phyloP scores from a whole-genome alignment of 805 yeast species.

The Metschnikowia cerradonensis region DNA sequence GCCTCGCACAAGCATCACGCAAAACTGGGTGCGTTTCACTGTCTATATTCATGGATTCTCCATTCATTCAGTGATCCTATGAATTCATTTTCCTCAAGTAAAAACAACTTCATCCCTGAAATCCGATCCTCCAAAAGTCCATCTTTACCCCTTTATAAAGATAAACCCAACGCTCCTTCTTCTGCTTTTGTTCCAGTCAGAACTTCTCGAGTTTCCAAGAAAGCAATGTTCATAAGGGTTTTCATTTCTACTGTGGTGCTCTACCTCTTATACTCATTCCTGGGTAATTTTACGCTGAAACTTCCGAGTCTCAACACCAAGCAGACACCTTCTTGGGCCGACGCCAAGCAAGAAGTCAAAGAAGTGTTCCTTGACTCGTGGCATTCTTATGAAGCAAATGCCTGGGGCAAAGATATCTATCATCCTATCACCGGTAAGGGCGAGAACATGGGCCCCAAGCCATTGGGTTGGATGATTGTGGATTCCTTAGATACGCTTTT shows the following conservation, averaged over 20 bases:
- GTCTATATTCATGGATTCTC: not conserved
- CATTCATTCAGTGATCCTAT: slow-evolving; percentile 4
- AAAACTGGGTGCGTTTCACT: not conserved
- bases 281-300: not conserved
- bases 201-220: slow-evolving; percentile 7
- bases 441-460: slow-evolving; percentile 71
- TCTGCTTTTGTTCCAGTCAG: slow-evolving; percentile 9
- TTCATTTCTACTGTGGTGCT: slow-evolving; percentile 11
- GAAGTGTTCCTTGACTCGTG: slow-evolving; percentile 72
- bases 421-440: slow-evolving; percentile 61
- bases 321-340: slow-evolving; percentile 35
- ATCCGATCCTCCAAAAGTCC: slow-evolving; percentile 10
- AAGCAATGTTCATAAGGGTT: slow-evolving; percentile 14
- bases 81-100: slow-evolving; percentile 13
- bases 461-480: slow-evolving; percentile 91
- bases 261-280: slow-evolving; percentile 12
- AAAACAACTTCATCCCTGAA: slow-evolving; percentile 9
- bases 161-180: slow-evolving; percentile 12
- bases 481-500: slow-evolving; percentile 81
- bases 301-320: not conserved
- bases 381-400: slow-evolving; percentile 68
- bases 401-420: slow-evolving; percentile 82
- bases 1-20: not conserved
- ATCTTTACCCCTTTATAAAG: slow-evolving; percentile 18
- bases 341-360: slow-evolving; percentile 54